A percentile compares a stretch with the other conserved stretches of the same genome.
Conservation (phyloP, 1,284 basidiomycete genomes). For the Leccinum olivaceoglutinosum region DNA sequence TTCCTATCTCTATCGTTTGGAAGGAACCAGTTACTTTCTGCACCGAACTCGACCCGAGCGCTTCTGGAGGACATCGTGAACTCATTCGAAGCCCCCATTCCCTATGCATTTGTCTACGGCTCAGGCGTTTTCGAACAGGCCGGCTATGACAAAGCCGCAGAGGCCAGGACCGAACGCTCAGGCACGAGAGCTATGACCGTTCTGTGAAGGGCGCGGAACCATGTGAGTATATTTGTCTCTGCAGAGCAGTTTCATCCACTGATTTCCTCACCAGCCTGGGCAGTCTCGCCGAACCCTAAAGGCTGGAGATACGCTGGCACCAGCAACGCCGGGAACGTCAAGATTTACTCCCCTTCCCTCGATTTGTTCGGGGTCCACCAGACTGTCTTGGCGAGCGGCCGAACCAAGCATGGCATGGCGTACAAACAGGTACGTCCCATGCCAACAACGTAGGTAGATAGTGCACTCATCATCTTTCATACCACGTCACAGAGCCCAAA, state of each 20-base stretch:
- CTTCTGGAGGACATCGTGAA: constrained; percentile 73
- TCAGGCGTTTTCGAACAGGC: constrained; percentile 89
- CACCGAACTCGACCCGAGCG: constrained; percentile 69
- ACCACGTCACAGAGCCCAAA: constrained; percentile 66
- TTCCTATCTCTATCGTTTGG: constrained; percentile 69
- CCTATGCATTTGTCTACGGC: constrained; percentile 94
- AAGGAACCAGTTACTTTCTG: constrained; percentile 74
- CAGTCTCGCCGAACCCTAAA: no score
- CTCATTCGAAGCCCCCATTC: constrained; percentile 79
- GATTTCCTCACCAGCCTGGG: no score
- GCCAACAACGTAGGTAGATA: constrained; percentile 5
- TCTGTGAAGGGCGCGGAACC: no score
- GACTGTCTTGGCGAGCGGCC: constrained; percentile 57
- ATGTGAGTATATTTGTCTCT: no score
- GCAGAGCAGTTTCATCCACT: no score
- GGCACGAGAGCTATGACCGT: no score
- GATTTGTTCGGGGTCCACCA: constrained; percentile 59
- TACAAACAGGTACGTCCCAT: constrained; percentile 65
- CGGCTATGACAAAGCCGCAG: constrained; percentile 44
- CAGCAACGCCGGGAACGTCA: no score
- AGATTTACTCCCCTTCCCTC: constrained; percentile 30
- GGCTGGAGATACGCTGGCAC: no score
- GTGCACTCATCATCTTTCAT: constrained; percentile 11
- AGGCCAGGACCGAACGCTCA: neutral
- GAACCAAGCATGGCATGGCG: constrained; percentile 79